Evolutionary conservation across 2,329 filamentous ascomycete species (phyloP), one percentile per base, ranked within the genome.

Genomic region (Coniochaeta sp.): DNA sequence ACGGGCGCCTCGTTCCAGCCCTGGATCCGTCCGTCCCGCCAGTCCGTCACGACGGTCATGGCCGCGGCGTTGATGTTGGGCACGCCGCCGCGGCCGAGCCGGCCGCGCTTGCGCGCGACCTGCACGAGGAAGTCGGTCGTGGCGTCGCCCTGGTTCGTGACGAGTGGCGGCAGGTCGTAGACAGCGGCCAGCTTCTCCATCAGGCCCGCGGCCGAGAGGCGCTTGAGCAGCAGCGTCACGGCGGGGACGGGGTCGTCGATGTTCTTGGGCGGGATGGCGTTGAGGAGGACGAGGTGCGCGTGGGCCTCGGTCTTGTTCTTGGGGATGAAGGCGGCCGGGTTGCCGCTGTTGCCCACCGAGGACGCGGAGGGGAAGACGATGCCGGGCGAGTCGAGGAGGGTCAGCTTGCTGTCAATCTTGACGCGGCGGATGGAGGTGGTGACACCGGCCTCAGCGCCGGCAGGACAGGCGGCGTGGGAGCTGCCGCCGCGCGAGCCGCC

Each of bases 331-430:
- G 74, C 72, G 19, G n/a, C 10, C 50, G 68, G 6, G 73, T 71
- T 56, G 73, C 67, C 9, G 42, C 66, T 61, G 28, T 72, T 61
- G 28, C 73, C 70, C 26, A 71, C 69, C 38, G 73, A 73, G 12
- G 75, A 74, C 44, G 86, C 79, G 28, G 87, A 90, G 9, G 93
- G 92, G 81, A 97, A 97, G 62, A 97, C 91, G 66, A 97, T 96
- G 69, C 93, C 93, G 40, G 93, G 93, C 0, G 93, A 96, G 77
- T 97, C 93, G 69, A 97, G 89, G 52, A 97, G 83, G 66, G 92
- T 96, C 59, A 97, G 83, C 76, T 95, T 96, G 81, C 88, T 95
- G 77, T 97, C 93, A 59, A 97, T 87, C 80, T 97, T 97, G 73
- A 97, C 91, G 69, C 91, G 84, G 61, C 93, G 88, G 68, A 97